Evolutionary conservation across 2,329 filamentous ascomycete species (phyloP), one percentile per base, ranked within the genome.

Genomic region (Ophiostoma perfectum): DNA sequence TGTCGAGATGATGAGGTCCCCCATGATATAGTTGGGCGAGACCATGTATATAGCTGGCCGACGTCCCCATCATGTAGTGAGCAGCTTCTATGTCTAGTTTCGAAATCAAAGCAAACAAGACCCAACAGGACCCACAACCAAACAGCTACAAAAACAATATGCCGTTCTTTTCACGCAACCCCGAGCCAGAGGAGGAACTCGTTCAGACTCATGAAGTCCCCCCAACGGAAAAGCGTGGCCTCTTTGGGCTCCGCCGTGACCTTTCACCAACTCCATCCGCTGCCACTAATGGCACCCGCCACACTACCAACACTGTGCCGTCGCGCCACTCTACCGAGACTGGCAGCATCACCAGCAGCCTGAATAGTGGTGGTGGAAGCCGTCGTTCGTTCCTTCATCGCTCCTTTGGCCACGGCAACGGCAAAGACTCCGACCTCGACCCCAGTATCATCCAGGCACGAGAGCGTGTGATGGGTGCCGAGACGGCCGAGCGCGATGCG

Each of bases 401-500:
- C 62, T 78, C 77, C 66, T 80, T 82, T 68, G 80, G 81, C 65
- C 73, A 79, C 69, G 79, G 84, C 72, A 80, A 65, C 68, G 27
- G 77, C 72, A 69, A 60, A 3, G 49, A 55, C 49, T 55, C 49
- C 62, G 55, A 83, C 63, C 81, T 88, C 71, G 88, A 91, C 76
- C 85, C 87, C 0, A 84, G 81, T 71, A 90, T 91, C 74, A 73
- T 83, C 1, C 80, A 83, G 36, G 88, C 88, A 0, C 81, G 85
- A 4, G 84, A 90, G 77, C 83, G 84, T 45, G 84, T 91, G 27
- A 79, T 86, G 72, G 77, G 78, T 63, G 89, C 89, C 41, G 88
- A 91, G 78, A 75, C 78, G 0, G 86, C 88, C 0, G 88, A 91
- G 78, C 77, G 80, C 6, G 86, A 90, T 18, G 89, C 88, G 0